Conservation (phyloP, 2,329 filamentous ascomycete genomes). For the Pestalotiopsis sp. region DNA sequence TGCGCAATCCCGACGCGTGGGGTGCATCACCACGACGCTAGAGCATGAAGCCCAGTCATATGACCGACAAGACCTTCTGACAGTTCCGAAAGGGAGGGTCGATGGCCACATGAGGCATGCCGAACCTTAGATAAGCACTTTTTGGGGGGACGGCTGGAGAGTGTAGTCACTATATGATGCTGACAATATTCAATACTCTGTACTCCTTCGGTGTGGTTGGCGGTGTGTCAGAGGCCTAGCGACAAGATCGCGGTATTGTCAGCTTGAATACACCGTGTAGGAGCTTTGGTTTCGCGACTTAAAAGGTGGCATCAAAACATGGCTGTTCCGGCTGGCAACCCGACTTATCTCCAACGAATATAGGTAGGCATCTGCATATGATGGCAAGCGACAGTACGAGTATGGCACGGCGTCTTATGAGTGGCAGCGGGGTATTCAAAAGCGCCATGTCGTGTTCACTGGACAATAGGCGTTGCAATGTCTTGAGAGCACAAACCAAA, state of each 20-base stretch:
- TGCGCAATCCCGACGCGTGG: background rate
- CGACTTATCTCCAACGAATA: background rate
- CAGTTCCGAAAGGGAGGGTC: background rate
- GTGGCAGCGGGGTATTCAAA: too few relatives aligned
- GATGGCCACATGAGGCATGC: constrained; percentile 7
- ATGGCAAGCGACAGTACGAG: background rate
- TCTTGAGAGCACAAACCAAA: too few relatives aligned
- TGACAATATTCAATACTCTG: background rate
- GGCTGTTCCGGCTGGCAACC: background rate
- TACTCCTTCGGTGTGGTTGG: background rate
- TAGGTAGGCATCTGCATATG: background rate
- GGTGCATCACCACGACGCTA: background rate
- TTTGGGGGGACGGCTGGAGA: background rate
- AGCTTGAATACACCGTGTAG: too few relatives aligned
- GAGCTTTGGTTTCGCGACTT: background rate
- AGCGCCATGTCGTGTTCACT: too few relatives aligned
- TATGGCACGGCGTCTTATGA: background rate
- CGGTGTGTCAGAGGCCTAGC: background rate
- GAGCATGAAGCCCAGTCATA: background rate
- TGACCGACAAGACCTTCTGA: background rate
- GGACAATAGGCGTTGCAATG: too few relatives aligned
- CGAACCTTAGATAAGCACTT: constrained; percentile 6
- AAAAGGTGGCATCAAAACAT: background rate
- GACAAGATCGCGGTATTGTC: background rate
- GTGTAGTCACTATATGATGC: background rate